These are phyloP conservation scores for Coix lacrymajobi DNA, from an alignment of 176 grass and related monocot species.

Conservation along the genomic window DNA sequence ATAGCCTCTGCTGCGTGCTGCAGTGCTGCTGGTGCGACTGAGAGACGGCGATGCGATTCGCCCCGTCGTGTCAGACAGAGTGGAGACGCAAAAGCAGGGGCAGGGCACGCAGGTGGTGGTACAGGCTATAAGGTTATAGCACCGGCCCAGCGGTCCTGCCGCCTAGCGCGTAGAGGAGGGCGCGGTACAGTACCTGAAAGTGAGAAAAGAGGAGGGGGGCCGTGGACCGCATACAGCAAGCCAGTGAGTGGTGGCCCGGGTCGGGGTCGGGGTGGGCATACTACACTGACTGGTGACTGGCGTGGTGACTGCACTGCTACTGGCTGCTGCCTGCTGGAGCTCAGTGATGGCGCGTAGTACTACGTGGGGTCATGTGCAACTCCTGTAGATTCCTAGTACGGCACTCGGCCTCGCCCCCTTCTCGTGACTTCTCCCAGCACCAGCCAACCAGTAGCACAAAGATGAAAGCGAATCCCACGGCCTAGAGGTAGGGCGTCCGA, in stretches of 20 bases:
- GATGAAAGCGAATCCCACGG: background rate
- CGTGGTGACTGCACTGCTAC: background rate
- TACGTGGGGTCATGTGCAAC: constrained; percentile 5
- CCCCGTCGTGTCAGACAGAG: background rate
- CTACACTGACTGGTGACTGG: background rate
- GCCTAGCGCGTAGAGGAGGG: background rate
- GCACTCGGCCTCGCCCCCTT: background rate
- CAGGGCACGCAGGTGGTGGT: background rate
- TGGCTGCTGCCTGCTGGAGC: background rate
- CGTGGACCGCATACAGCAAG: background rate
- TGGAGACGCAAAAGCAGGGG: background rate
- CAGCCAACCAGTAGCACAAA: background rate
- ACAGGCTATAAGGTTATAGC: background rate
- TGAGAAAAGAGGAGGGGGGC: background rate
- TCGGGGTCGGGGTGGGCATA: background rate
- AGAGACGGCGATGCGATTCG: background rate
- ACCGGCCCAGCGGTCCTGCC: background rate
- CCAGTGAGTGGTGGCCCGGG: too few species aligned
- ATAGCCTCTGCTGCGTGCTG: background rate
- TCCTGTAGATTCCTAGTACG: constrained; percentile 34
- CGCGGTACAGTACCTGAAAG: constrained; percentile 2
- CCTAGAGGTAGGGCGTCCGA: too few species aligned
- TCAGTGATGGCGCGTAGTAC: background rate
- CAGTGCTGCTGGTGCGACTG: background rate
- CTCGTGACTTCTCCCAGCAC: background rate